phyloP scores from a whole-genome alignment of 2,329 filamentous ascomycete species.

The Hymenoscyphus scutula region DNA sequence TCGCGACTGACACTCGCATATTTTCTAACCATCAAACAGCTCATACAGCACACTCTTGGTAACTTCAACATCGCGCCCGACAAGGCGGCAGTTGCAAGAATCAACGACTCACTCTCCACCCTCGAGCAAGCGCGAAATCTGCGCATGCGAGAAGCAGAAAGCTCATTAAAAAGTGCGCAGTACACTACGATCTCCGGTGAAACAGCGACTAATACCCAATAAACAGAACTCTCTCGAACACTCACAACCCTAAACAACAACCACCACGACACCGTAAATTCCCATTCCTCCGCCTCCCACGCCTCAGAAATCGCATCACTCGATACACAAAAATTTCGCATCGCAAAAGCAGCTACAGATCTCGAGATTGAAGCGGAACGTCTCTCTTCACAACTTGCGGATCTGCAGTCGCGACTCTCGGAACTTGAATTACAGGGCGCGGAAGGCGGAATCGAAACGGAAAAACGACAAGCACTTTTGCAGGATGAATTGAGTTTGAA shows the following conservation, averaged over 20 bases:
- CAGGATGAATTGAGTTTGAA: constrained; percentile 70
- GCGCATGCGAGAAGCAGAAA: constrained; percentile 68
- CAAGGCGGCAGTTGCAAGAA: constrained; percentile 77
- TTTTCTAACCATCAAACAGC: constrained; percentile 47
- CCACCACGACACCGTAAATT: constrained; percentile 70
- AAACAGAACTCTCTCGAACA: constrained; percentile 64
- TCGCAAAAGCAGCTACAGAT: constrained; percentile 87
- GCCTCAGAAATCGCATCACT: constrained; percentile 80
- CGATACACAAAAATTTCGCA: constrained; percentile 90
- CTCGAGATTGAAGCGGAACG: constrained; percentile 93
- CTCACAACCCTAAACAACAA: constrained; percentile 73
- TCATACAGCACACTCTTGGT: constrained; percentile 85
- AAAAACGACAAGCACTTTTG: constrained; percentile 42
- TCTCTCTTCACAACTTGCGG: constrained; percentile 73
- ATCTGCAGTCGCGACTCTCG: constrained; percentile 70
- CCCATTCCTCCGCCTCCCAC: constrained; percentile 77
- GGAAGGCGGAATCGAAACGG: constrained; percentile 58
- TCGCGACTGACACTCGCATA: constrained; percentile 1
- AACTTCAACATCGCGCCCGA: constrained; percentile 96
- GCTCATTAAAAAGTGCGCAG: constrained; percentile 56
- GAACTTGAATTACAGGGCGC: constrained; percentile 85
- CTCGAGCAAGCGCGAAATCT: constrained; percentile 82
- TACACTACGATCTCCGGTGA: neutral
- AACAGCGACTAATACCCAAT: constrained; percentile 25
- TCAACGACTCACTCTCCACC: constrained; percentile 77